Evolutionary conservation across 2,329 filamentous ascomycete genomes (phyloP).

Genomic region (Penicillium concentricum): DNA sequence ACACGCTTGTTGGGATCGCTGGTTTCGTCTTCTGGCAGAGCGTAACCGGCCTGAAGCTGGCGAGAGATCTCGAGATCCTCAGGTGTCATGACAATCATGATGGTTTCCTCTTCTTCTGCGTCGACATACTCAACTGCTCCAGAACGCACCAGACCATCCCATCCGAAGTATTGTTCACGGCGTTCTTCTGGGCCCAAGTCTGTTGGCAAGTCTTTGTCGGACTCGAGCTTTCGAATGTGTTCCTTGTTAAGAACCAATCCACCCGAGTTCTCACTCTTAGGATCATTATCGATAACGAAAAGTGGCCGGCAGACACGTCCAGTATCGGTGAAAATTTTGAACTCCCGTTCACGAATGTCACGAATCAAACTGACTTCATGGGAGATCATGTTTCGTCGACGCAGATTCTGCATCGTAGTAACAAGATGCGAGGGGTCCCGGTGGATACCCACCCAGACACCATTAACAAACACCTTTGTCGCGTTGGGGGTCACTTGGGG

Average conservation of each 20-base stretch:
- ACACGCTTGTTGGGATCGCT: constrained; percentile 79
- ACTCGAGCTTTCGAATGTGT: constrained; percentile 73
- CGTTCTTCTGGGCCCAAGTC: constrained; percentile 60
- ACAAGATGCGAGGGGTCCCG: constrained; percentile 85
- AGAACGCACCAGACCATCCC: constrained; percentile 78
- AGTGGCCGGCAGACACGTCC: constrained; percentile 91
- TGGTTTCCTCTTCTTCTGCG: constrained; percentile 95
- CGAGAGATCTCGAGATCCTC: constrained; percentile 84
- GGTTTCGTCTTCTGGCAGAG: constrained; percentile 60
- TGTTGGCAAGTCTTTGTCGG: constrained; percentile 65
- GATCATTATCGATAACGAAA: constrained; percentile 88
- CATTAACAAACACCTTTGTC: constrained; percentile 97
- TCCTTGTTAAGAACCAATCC: constrained; percentile 80
- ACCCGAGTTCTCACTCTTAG: constrained; percentile 70
- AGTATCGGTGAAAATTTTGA: constrained; percentile 97
- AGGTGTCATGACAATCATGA: constrained; percentile 99
- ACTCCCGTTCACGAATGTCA: constrained; percentile 95
- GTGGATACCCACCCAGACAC: constrained; percentile 96
- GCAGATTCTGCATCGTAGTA: constrained; percentile 71
- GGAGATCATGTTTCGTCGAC: constrained; percentile 78
- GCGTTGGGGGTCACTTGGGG: constrained; percentile 81
- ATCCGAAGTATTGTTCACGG: constrained; percentile 68
- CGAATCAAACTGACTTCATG: constrained; percentile 92
- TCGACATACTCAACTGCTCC: constrained; percentile 96
- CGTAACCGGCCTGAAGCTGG: constrained; percentile 65